These are phyloP conservation scores for Cotoneaster glaucophyllus DNA, from an alignment of 306 rosid species.

Conservation along the genomic window DNA sequence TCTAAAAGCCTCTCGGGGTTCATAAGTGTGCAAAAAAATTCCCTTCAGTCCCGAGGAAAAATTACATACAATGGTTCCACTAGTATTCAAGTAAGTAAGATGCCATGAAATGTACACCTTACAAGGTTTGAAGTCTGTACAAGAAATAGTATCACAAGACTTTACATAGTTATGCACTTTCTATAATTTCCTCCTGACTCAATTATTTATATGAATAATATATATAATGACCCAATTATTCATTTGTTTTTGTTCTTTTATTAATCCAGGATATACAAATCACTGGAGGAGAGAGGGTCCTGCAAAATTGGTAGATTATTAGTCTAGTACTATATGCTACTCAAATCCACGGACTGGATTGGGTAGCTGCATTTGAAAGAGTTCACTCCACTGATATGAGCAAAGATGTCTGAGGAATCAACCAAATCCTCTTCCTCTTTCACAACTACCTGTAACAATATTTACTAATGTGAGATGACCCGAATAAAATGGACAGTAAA, in stretches of 20 bases:
- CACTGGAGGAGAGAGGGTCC: constrained; percentile 51
- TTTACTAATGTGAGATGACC: not conserved
- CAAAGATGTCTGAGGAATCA: constrained; percentile 92
- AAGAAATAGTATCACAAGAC: not conserved
- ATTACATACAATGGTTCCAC: not conserved
- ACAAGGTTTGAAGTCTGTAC: not conserved
- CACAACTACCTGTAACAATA: constrained; percentile 59
- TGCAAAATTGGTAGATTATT: constrained; percentile 48
- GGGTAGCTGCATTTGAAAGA: constrained; percentile 91
- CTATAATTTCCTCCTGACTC: constrained; percentile 38
- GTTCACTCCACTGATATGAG: constrained; percentile 99
- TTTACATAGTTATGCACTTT: constrained; percentile 7
- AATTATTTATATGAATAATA: constrained; percentile 27
- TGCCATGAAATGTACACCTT: not conserved
- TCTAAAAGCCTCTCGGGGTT: not conserved
- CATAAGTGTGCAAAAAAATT: not conserved
- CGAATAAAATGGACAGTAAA: not conserved
- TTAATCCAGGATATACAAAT: constrained; percentile 24
- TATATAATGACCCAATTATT: constrained; percentile 55
- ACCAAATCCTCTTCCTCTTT: constrained; percentile 91
- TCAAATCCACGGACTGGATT: constrained; percentile 88
- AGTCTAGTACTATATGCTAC: constrained; percentile 14
- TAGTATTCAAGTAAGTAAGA: not conserved
- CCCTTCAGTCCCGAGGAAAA: not conserved
- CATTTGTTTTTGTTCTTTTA: constrained; percentile 9